Evolutionary conservation across 345 rosid genomes (phyloP), one percentile per base, ranked within the genome.

Genomic region (Ceriops tagal): DNA sequence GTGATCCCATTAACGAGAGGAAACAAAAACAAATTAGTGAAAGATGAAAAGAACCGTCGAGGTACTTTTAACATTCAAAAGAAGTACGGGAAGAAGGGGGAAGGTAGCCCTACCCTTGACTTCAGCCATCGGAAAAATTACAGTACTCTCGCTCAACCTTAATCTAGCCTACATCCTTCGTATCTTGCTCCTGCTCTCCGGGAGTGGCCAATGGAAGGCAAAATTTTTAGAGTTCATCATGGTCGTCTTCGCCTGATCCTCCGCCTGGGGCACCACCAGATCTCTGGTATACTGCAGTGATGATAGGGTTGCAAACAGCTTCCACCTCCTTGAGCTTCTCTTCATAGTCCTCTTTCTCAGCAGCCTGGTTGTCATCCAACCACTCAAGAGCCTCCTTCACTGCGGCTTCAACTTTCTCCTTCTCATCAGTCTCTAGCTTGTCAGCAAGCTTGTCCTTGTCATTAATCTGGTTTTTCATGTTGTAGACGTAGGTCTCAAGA

Each of bases 321-420:
- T 93, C 98, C 0, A 93, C 96, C 81, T 91, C 98, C 81, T 93
- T 93, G 27, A 93, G 86, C 82, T 93, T 93, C 90, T 93, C 98
- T 1, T 93, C 98, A 30, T 87, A 93, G 37, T 93, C 98, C 18
- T 85, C 88, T 53, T 93, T 93, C 85, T 93, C 98, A 0, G 88
- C 92, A 3, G 16, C 79, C 84, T 93, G 97, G 85, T 93, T 91
- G 67, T 93, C 98, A 9, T 93, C 98, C 0, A 93, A 79, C 95
- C 95, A 93, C 67, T 93, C 98, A 0, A 93, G 85, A 39, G 98
- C 97, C 49, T 93, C 98, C 86, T 93, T 93, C n/a, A 78, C 82
- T 0, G 97, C 90, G 0, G 90, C 64, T 66, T 93, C 98, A 0
- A 89, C 73, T 73, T 93, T 93, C 65, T 93, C 98, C 86, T 93